phyloP scores from a whole-genome alignment of 2,329 filamentous ascomycete species.

The Penicillium sp. region DNA sequence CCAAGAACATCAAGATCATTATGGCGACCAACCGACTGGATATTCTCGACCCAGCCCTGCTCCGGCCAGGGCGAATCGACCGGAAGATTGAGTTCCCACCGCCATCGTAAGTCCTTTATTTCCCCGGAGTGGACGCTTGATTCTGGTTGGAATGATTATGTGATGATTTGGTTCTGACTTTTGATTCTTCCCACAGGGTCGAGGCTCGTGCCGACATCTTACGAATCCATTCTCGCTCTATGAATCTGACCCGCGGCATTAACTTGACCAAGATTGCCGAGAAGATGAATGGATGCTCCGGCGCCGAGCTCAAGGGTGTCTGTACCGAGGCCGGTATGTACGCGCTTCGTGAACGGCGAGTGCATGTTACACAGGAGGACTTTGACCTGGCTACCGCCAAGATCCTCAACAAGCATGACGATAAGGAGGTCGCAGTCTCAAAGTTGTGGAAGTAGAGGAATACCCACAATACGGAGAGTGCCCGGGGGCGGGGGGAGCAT shows the following conservation, averaged over 20 bases:
- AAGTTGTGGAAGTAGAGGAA: slow-evolving; percentile 37
- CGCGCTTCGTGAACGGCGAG: slow-evolving; percentile 86
- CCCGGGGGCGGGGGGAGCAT: too few relatives aligned
- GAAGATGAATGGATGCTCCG: slow-evolving; percentile 99
- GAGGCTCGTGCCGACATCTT: slow-evolving; percentile 97
- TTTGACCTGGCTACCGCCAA: slow-evolving; percentile 98
- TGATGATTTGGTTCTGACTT: slow-evolving; percentile 18
- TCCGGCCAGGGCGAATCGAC: slow-evolving; percentile 96
- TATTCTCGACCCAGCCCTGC: slow-evolving; percentile 89
- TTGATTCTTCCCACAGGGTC: slow-evolving; percentile 49
- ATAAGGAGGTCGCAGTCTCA: slow-evolving; percentile 68
- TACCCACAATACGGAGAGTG: too few relatives aligned
- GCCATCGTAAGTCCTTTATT: slow-evolving; percentile 62
- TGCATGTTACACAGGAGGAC: slow-evolving; percentile 98
- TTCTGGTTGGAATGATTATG: too few relatives aligned
- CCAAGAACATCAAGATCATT: slow-evolving; percentile 99
- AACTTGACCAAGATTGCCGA: slow-evolving; percentile 98
- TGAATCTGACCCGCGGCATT: slow-evolving; percentile 97
- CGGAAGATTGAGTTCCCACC: slow-evolving; percentile 98
- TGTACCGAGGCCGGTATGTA: slow-evolving; percentile 99
- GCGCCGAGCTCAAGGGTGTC: slow-evolving; percentile 96
- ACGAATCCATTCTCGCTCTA: slow-evolving; percentile 93
- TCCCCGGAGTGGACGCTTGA: slow-evolving; percentile 2
- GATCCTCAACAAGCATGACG: slow-evolving; percentile 99
- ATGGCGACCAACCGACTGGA: slow-evolving; percentile 99